These are phyloP conservation scores for Uncinocarpus reesii DNA, from an alignment of 2,329 filamentous ascomycete species.

Conservation along the genomic window DNA sequence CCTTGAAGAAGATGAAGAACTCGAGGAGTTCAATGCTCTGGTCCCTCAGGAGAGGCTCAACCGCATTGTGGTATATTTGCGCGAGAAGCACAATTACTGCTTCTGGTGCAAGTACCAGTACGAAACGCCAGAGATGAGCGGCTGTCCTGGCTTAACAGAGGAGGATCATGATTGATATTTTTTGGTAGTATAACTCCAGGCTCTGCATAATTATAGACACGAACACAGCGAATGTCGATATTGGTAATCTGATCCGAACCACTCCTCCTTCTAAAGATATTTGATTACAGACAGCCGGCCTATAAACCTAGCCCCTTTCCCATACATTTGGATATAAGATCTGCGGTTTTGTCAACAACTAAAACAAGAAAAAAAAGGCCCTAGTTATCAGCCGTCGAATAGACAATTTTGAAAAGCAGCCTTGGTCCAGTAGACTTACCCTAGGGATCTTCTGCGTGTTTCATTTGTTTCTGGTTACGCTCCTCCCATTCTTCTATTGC, in stretches of 20 bases:
- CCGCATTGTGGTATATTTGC: constrained; percentile 57
- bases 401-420: no score
- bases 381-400: no score
- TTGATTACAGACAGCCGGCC: no score
- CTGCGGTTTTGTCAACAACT: no score
- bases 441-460: background rate
- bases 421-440: no score
- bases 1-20: constrained; percentile 60
- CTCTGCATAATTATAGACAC: background rate
- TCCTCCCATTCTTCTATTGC: constrained; percentile 3
- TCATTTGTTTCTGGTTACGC: background rate
- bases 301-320: no score
- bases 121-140: constrained; percentile 61
- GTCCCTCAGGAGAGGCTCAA: constrained; percentile 56
- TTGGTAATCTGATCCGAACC: no score
- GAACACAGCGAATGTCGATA: no score
- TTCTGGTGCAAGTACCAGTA: constrained; percentile 94
- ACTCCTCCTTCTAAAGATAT: no score
- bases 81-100: constrained; percentile 68
- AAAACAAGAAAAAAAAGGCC: no score
- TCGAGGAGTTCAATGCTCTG: constrained; percentile 67
- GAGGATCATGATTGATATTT: constrained; percentile 61
- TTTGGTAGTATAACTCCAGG: background rate
- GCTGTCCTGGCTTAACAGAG: constrained; percentile 77
- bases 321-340: no score